A percentile compares a stretch with the other conserved stretches of the same genome.
Evolutionary conservation across 2,329 filamentous ascomycete species (phyloP).

Genomic region (Geosmithia flava): DNA sequence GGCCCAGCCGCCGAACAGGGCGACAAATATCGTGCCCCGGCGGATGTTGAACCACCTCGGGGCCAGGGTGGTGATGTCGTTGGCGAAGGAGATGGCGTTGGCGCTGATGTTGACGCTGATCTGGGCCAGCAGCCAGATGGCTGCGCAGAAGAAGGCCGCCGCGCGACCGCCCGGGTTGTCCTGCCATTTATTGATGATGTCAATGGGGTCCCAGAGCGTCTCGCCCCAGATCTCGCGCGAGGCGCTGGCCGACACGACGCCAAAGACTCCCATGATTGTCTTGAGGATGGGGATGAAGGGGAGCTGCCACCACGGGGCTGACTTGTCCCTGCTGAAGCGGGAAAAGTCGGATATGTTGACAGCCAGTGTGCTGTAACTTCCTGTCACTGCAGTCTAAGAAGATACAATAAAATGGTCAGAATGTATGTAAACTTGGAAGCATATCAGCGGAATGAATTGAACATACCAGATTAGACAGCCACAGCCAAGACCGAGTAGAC

Average conservation of each 20-base stretch:
- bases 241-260: constrained; percentile 33
- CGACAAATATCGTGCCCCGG: constrained; percentile 35
- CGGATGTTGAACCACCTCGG: constrained; percentile 43
- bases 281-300: constrained; percentile 28
- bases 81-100: constrained; percentile 37
- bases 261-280: constrained; percentile 30
- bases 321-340: neutral
- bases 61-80: constrained; percentile 41
- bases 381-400: neutral
- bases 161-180: constrained; percentile 26
- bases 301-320: neutral
- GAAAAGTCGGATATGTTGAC: constrained; percentile 1
- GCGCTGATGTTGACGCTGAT: constrained; percentile 47
- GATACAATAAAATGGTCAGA: too few relatives aligned
- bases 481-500: neutral
- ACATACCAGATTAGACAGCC: neutral
- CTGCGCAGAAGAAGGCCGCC: constrained; percentile 32
- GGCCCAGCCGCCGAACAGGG: constrained; percentile 20
- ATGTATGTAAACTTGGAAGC: neutral
- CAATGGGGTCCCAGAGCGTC: constrained; percentile 35
- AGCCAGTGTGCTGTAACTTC: neutral
- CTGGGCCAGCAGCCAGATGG: constrained; percentile 40
- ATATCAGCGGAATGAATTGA: neutral
- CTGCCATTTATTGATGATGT: constrained; percentile 30
- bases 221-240: constrained; percentile 26